Evolutionary conservation across 306 rosid genomes (phyloP).

Genomic region (Cyclanthera cordifolia): DNA sequence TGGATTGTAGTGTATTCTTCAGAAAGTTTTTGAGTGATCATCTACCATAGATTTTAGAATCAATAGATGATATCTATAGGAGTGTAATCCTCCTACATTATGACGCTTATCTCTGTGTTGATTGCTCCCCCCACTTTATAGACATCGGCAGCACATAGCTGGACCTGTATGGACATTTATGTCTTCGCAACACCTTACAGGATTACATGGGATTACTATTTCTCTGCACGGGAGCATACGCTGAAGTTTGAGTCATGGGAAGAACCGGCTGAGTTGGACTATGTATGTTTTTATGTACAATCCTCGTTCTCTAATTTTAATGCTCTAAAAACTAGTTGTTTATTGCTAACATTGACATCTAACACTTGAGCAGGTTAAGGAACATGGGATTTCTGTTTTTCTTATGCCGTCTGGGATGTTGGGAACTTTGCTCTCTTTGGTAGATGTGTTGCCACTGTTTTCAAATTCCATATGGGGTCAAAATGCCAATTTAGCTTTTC

Average conservation of each 20-base stretch:
- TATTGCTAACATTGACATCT: slow-evolving; percentile 16
- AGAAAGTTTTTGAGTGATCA: not conserved
- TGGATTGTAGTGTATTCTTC: not conserved
- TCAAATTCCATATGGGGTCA: slow-evolving; percentile 90
- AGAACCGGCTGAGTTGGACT: slow-evolving; percentile 93
- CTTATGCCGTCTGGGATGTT: slow-evolving; percentile 99
- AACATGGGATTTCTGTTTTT: slow-evolving; percentile 89
- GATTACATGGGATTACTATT: slow-evolving; percentile 95
- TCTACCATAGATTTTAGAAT: not conserved
- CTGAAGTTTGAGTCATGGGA: slow-evolving; percentile 84
- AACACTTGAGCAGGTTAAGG: slow-evolving; percentile 64
- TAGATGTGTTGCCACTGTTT: slow-evolving; percentile 82
- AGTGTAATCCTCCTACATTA: not conserved
- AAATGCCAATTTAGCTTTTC: slow-evolving; percentile 62
- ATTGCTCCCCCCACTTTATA: slow-evolving; percentile 17
- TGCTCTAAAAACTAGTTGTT: not conserved
- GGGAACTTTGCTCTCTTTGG: slow-evolving; percentile 71
- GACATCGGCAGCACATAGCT: slow-evolving; percentile 93
- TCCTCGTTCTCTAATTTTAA: slow-evolving; percentile 15
- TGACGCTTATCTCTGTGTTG: not conserved
- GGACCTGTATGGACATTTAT: slow-evolving; percentile 97
- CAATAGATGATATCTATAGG: not conserved
- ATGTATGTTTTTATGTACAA: slow-evolving; percentile 40
- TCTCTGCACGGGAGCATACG: slow-evolving; percentile 67
- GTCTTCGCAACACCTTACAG: slow-evolving; percentile 93